Evolutionary conservation across 108 stramenopile species (phyloP), one percentile per base, ranked within the genome.

Genomic region (Fragilariopsis cylindrus): DNA sequence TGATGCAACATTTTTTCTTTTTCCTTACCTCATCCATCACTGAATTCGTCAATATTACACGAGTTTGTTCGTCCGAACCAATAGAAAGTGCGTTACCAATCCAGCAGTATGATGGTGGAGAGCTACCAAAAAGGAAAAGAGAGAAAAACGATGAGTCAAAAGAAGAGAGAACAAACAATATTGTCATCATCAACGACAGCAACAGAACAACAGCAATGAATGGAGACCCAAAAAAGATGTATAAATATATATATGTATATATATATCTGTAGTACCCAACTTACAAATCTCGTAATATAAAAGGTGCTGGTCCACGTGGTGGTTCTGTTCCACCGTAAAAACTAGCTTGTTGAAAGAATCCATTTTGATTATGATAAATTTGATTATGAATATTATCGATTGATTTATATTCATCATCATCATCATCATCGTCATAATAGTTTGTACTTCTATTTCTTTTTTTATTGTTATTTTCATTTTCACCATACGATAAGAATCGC

Each of bases 61-160:
- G 62, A 13, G 2, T 44, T 3, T 30, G 60, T 8, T 63, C 16
- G 19, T 42, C 64, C 4, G 30, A 42, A 47, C 39, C 63, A 5
- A 73, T 21, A 12, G 52, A 7, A 9, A 78, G 48, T 13, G 76
- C 80, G 44, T 73, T 67, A 13, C 87, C 88, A 39, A 91, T 79
- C 88, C 88, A 91, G 48, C 77, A 78, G 71, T 82, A 91, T 11
- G 88, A 82, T 5, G 90, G 90, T 15, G 90, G 90, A 41, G 81
- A 70, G 77, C 62, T 63, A 15, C 41, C 43, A 43, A 43, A 12
- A 40, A 30, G n/a, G 4, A 44, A 44, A 3, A 19, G 58, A n/a
- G 58, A 60, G 40, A 4, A 21, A 57, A n/a, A 18, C n/a, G 30
- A 11, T 30, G 4, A 9, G 6, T 19, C 9, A 9, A 60, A 60